Conservation (phyloP, 225 moss, liverwort and hornwort species). For the Anthoceros angustus region DNA sequence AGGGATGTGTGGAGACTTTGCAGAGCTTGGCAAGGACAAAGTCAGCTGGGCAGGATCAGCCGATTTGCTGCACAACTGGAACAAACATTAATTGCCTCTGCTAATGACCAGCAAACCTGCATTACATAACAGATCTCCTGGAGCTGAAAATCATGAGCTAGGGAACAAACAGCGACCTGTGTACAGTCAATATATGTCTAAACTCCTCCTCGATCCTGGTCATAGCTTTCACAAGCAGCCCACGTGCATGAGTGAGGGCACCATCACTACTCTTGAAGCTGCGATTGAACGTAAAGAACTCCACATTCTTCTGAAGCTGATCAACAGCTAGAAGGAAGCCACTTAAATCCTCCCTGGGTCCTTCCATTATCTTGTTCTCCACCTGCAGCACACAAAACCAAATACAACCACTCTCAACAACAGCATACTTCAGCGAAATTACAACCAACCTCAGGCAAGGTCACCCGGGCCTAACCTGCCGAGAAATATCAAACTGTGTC, state of each 20-base stretch:
- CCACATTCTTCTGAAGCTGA: slow-evolving; percentile 65
- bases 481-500: slow-evolving; percentile 58
- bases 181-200: slow-evolving; percentile 34
- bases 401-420: background rate
- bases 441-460: no score
- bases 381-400: slow-evolving; percentile 25
- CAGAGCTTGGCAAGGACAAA: slow-evolving; percentile 45
- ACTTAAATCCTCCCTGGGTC: slow-evolving; percentile 39
- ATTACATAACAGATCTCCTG: background rate
- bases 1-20: slow-evolving; percentile 28
- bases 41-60: slow-evolving; percentile 50
- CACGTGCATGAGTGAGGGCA: slow-evolving; percentile 62
- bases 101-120: background rate
- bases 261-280: slow-evolving; percentile 76
- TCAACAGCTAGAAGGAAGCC: slow-evolving; percentile 72
- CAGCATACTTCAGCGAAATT: no score
- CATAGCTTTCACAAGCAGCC: slow-evolving; percentile 66
- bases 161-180: slow-evolving; percentile 31
- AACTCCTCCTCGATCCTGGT: slow-evolving; percentile 64
- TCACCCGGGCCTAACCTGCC: slow-evolving; percentile 20
- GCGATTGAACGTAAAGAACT: slow-evolving; percentile 65
- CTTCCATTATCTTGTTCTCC: slow-evolving; percentile 49
- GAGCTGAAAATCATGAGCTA: background rate
- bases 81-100: background rate
- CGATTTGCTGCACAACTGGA: slow-evolving; percentile 41